A percentile compares a stretch with the other conserved stretches of the same genome.
Conservation (phyloP, 257 asterid species). For the Plectranthus barbatus region DNA sequence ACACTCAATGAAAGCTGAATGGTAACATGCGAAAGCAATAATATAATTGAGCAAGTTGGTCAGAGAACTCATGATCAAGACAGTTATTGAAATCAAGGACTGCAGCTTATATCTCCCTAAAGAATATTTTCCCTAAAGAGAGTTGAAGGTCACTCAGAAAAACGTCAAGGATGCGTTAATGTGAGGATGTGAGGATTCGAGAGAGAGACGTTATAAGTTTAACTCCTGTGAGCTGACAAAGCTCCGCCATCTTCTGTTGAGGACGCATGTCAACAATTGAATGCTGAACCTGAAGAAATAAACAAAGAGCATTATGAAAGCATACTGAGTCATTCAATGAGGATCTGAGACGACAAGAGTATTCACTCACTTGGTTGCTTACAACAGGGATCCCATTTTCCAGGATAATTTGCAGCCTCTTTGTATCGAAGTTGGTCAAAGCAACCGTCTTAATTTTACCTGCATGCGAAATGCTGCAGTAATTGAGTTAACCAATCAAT, state of each 20-base stretch:
- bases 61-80: background rate
- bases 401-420: conserved; percentile 67
- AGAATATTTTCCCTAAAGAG: too few relatives aligned
- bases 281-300: conserved; percentile 81
- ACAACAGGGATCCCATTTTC: conserved; percentile 92
- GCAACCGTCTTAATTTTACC: conserved; percentile 98
- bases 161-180: background rate
- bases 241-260: conserved; percentile 95
- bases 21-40: background rate
- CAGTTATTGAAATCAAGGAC: background rate
- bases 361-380: conserved; percentile 67
- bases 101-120: background rate
- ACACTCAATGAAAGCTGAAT: too few relatives aligned
- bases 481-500: conserved; percentile 27
- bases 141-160: background rate
- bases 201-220: conserved; percentile 89
- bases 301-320: conserved; percentile 4
- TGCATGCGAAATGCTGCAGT: conserved; percentile 34
- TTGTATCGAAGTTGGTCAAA: conserved; percentile 92
- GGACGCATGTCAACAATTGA: conserved; percentile 98
- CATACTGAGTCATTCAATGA: background rate
- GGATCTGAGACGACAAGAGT: background rate
- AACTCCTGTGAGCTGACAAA: conserved; percentile 80
- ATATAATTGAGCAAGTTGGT: background rate
- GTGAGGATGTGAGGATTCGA: conserved; percentile 29